Evolutionary conservation across 179 eudicot species (phyloP).

Genomic region (Spinacia oleracea): DNA sequence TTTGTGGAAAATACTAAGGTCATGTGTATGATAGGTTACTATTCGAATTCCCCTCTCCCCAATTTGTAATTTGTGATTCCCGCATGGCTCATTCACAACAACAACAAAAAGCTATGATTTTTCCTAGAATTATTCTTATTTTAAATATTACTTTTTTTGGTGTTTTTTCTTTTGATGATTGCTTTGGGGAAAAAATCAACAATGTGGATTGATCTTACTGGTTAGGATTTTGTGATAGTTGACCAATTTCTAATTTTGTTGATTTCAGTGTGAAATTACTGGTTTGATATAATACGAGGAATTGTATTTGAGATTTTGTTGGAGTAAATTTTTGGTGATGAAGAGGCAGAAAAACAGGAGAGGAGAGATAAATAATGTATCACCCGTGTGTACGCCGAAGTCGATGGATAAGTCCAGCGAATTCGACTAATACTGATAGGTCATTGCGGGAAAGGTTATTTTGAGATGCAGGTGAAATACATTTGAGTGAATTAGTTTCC

Average conservation of each 20-base stretch:
- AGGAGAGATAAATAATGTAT: constrained; percentile 50
- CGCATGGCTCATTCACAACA: too few species aligned
- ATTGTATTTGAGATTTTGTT: constrained; percentile 3
- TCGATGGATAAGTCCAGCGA: constrained; percentile 73
- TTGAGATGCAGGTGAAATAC: constrained; percentile 84
- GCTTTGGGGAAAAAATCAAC: background rate
- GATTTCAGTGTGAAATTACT: constrained; percentile 16
- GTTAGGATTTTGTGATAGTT: constrained; percentile 23
- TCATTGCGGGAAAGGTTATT: constrained; percentile 88
- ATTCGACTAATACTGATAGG: constrained; percentile 48
- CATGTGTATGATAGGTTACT: too few species aligned
- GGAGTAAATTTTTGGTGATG: constrained; percentile 28
- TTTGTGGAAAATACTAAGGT: too few species aligned
- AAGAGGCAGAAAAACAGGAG: constrained; percentile 28
- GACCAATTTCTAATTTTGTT: background rate
- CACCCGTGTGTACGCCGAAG: constrained; percentile 76
- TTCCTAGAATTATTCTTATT: background rate
- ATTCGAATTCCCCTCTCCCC: too few species aligned
- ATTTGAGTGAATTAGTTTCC: background rate
- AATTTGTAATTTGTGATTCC: too few species aligned
- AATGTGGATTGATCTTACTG: constrained; percentile 20
- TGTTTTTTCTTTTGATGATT: constrained; percentile 13
- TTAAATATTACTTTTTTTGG: constrained; percentile 18
- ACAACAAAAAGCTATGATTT: too few species aligned
- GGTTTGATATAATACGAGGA: constrained; percentile 9